A percentile compares a stretch with the other conserved stretches of the same genome.
Conservation (phyloP, 2,329 filamentous ascomycete species). For the Zymoseptoria crescenta region DNA sequence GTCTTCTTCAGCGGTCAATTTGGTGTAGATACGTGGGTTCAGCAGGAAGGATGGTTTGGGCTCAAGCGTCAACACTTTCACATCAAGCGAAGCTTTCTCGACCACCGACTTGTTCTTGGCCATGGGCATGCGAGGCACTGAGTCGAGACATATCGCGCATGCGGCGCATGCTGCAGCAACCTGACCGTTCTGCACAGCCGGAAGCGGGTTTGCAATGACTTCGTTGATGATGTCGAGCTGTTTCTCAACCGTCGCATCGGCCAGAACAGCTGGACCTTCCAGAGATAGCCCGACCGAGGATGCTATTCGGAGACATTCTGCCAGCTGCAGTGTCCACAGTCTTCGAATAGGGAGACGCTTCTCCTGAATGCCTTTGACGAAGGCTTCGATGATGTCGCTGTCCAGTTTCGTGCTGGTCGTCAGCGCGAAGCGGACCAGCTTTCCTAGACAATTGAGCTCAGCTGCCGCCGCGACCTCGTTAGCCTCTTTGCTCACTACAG, state of each 20-base stretch:
- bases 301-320: conserved; percentile 59
- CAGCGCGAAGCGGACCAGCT: conserved; percentile 57
- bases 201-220: conserved; percentile 65
- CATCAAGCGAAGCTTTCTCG: conserved; percentile 55
- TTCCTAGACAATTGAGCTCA: conserved; percentile 64
- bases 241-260: conserved; percentile 45
- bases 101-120: conserved; percentile 50
- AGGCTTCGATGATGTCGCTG: conserved; percentile 59
- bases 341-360: conserved; percentile 73
- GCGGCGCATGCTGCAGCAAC: conserved; percentile 71
- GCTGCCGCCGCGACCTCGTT: conserved; percentile 75
- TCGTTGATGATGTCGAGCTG: conserved; percentile 69
- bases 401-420: conserved; percentile 54
- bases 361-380: conserved; percentile 74
- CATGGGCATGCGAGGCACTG: conserved; percentile 44
- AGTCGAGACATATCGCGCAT: conserved; percentile 52
- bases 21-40: conserved; percentile 76
- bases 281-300: conserved; percentile 42
- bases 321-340: conserved; percentile 70
- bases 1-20: conserved; percentile 67
- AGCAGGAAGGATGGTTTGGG: conserved; percentile 83
- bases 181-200: conserved; percentile 74
- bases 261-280: conserved; percentile 40
- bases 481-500: conserved; percentile 71
- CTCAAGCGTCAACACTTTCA: conserved; percentile 60